Conservation (phyloP, 768 basidiomycete species). For the Collybia sordida region DNA sequence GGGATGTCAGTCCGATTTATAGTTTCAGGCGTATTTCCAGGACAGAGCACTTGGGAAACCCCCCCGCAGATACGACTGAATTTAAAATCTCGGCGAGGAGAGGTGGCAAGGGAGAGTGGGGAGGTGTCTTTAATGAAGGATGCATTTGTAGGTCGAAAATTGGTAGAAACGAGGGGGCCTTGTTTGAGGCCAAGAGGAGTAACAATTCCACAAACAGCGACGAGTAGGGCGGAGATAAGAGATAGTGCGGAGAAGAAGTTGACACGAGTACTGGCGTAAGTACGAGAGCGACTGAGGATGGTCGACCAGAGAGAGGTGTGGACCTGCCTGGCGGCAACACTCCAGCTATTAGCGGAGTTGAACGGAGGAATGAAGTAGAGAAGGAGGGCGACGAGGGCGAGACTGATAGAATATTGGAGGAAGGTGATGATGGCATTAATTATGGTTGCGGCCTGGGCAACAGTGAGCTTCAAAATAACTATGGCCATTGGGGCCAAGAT, state of each 20-base stretch:
- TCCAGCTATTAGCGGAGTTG: conserved; percentile 20
- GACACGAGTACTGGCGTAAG: conserved; percentile 6
- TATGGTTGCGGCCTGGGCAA: conserved; percentile 21
- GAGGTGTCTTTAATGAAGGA: conserved; percentile 16
- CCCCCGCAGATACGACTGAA: conserved; percentile 19
- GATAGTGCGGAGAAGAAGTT: conserved; percentile 13
- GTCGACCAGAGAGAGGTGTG: conserved; percentile 20
- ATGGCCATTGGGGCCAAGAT: too few species aligned
- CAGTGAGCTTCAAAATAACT: conserved; percentile 13
- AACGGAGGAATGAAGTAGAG: conserved; percentile 13
- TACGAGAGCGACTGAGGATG: conserved; percentile 10
- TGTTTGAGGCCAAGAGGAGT: conserved; percentile 18
- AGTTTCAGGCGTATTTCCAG: conserved; percentile 10
- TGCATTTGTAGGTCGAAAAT: conserved; percentile 2
- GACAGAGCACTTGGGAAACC: conserved; percentile 10
- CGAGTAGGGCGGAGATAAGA: conserved; percentile 12
- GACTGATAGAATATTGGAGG: conserved; percentile 17
- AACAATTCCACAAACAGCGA: conserved; percentile 16
- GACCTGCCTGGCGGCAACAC: conserved; percentile 15
- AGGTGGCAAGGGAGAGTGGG: conserved; percentile 7
- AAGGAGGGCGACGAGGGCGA: conserved; percentile 19
- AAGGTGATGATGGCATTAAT: conserved; percentile 19
- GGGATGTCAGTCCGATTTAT: conserved; percentile 14
- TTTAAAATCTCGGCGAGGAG: conserved; percentile 2
- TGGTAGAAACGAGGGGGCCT: conserved; percentile 7